Evolutionary conservation across 257 asterid species (phyloP), one percentile per base, ranked within the genome.

Genomic region (Paulownia fortunei): DNA sequence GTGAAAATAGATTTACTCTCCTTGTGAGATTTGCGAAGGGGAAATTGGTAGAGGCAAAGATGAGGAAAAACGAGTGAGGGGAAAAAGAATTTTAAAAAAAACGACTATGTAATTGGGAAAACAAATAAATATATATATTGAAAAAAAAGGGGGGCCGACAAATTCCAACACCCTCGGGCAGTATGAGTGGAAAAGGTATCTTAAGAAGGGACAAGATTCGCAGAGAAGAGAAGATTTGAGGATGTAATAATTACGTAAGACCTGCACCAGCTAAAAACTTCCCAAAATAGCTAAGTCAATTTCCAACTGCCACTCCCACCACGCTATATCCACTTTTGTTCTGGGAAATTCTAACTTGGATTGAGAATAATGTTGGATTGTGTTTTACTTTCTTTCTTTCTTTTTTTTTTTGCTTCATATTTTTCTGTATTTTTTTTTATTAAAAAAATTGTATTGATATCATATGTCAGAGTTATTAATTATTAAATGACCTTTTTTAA

Each of bases 151-250:
- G n/a, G n/a, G n/a, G 42, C 47, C 70, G 70, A 63, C 51, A 6
- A 15, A 36, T 63, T 63, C 51, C 70, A 63, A 16, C 2, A 63
- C 27, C 49, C 49, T 63, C 69, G 70, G 70, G 70, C 68, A 11
- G 9, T 32, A 60, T 11, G 66, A 46, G 60, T 52, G 9, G 60
- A 52, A 52, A 52, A n/a, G 54, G 24, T 62, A 16, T n/a, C 24
- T 32, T 32, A 2, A 0, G 9, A 61, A 55, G 30, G 62, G 30
- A 55, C 62, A 6, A 8, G 12, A 26, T 24, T 23, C 58, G 21
- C 23, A 18, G 36, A 58, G 37, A 23, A 58, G 0, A 11, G 16
- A 12, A 58, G 8, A 11, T 9, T 15, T 23, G 8, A 58, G 34
- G 27, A 4, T 13, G 37, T 26, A 24, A 24, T 21, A 23, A 24